A percentile compares a stretch with the other conserved stretches of the same genome.
Conservation (phyloP, 179 eudicot genomes). For the Drosera spatulata region DNA sequence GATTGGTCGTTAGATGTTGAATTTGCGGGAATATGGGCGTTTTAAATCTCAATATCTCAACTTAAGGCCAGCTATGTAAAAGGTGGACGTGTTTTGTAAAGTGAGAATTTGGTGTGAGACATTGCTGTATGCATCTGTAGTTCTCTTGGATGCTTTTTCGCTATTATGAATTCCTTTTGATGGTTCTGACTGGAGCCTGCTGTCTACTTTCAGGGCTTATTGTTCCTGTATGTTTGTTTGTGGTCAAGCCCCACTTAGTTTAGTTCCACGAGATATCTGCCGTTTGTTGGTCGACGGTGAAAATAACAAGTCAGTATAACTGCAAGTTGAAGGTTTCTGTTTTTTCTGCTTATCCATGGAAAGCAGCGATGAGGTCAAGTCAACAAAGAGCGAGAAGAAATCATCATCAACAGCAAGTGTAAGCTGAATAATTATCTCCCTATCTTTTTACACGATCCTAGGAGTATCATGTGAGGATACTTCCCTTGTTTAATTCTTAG, state of each 20-base stretch:
- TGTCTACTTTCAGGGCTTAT: not conserved
- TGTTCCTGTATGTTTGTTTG: not conserved
- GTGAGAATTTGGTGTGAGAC: not conserved
- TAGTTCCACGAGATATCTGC: not conserved
- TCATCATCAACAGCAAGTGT: constrained; percentile 1
- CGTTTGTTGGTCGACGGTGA: not conserved
- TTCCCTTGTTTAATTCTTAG: no score
- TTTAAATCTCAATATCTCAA: no score
- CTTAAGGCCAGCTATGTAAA: no score
- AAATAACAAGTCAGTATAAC: no score
- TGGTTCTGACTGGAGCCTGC: not conserved
- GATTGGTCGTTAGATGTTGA: no score
- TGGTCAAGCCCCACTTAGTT: not conserved
- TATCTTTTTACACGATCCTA: not conserved
- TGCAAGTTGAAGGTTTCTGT: not conserved
- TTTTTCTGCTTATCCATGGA: not conserved
- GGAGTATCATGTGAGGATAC: not conserved
- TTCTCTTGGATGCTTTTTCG: not conserved
- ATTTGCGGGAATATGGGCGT: no score
- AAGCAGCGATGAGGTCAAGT: constrained; percentile 2
- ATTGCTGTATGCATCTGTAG: not conserved
- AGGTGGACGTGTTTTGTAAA: not conserved
- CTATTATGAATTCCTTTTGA: not conserved
- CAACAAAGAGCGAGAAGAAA: not conserved
- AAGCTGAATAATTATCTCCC: not conserved